These are phyloP conservation scores for Digitaria exilis DNA, from an alignment of 202 grass and related monocot genomes.

Conservation along the genomic window DNA sequence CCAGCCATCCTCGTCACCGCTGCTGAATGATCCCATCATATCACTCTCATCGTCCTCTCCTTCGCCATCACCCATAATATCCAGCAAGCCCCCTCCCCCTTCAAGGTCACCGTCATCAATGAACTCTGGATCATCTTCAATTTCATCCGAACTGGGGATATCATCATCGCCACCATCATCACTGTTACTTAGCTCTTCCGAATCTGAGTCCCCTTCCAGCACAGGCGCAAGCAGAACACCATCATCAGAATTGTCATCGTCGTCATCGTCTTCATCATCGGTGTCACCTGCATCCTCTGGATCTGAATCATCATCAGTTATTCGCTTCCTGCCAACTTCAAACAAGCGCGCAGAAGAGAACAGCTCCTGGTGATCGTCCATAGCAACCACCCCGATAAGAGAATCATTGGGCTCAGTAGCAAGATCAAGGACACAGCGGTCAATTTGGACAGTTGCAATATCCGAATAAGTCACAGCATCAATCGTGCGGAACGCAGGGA, in stretches of 20 bases:
- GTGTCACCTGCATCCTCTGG: slow-evolving; percentile 83
- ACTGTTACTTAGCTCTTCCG: slow-evolving; percentile 60
- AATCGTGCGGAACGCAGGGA: slow-evolving; percentile 92
- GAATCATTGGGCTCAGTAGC: slow-evolving; percentile 81
- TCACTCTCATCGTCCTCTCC: slow-evolving; percentile 59
- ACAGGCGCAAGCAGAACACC: slow-evolving; percentile 47
- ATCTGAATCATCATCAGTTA: slow-evolving; percentile 92
- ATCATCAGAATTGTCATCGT: slow-evolving; percentile 75
- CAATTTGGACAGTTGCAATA: slow-evolving; percentile 90
- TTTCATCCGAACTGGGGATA: slow-evolving; percentile 54
- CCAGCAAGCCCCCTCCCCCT: slow-evolving; percentile 59
- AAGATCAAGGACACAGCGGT: slow-evolving; percentile 87
- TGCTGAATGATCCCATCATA: slow-evolving; percentile 64
- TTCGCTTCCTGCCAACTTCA: slow-evolving; percentile 82
- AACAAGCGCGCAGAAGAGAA: slow-evolving; percentile 81
- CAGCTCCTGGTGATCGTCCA: slow-evolving; percentile 92
- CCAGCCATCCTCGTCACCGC: slow-evolving; percentile 57
- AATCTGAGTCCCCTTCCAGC: slow-evolving; percentile 61
- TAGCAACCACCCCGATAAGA: slow-evolving; percentile 76
- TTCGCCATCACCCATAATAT: slow-evolving; percentile 62
- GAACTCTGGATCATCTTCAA: slow-evolving; percentile 62
- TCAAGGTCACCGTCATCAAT: slow-evolving; percentile 66
- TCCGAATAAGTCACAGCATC: slow-evolving; percentile 88
- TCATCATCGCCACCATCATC: slow-evolving; percentile 64
- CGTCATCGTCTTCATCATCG: slow-evolving; percentile 66